Conservation (phyloP, 2,329 filamentous ascomycete species). For the Pseudocercospora eumusae region DNA sequence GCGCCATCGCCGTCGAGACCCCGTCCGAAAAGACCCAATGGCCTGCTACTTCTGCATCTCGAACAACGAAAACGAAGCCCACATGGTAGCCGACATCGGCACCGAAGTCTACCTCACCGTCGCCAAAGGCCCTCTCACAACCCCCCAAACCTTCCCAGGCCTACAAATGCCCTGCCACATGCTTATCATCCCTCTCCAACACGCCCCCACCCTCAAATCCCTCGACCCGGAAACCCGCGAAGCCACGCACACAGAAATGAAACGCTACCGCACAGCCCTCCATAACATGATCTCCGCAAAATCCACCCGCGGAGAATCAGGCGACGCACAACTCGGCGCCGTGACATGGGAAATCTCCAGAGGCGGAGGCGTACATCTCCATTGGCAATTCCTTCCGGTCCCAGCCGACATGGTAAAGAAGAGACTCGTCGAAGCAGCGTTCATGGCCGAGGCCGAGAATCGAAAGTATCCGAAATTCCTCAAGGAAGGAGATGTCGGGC, state of each 20-base stretch:
- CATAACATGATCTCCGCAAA: slow-evolving; percentile 68
- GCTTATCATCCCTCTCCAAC: slow-evolving; percentile 84
- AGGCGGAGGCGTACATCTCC: slow-evolving; percentile 75
- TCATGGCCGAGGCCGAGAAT: slow-evolving; percentile 86
- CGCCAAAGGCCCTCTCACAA: slow-evolving; percentile 85
- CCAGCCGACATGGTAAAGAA: slow-evolving; percentile 66
- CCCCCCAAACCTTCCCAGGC: slow-evolving; percentile 67
- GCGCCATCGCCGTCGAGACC: slow-evolving; percentile 12
- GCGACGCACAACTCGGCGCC: slow-evolving; percentile 65
- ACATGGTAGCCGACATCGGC: slow-evolving; percentile 88
- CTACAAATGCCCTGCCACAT: slow-evolving; percentile 81
- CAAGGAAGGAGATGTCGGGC: slow-evolving; percentile 24
- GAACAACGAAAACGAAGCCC: slow-evolving; percentile 77
- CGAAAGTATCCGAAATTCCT: slow-evolving; percentile 59
- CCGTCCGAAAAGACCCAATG: slow-evolving; percentile 47
- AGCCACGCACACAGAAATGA: slow-evolving; percentile 77
- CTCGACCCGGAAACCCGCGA: slow-evolving; percentile 60
- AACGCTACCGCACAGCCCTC: slow-evolving; percentile 71
- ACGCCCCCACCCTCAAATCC: slow-evolving; percentile 71
- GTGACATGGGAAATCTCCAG: slow-evolving; percentile 94
- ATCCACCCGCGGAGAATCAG: slow-evolving; percentile 41
- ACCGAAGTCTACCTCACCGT: slow-evolving; percentile 86
- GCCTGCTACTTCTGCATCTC: slow-evolving; percentile 95
- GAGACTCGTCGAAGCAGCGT: slow-evolving; percentile 81
- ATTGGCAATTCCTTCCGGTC: slow-evolving; percentile 91